Evolutionary conservation across 352 stramenopile genomes (phyloP), one percentile per base, ranked within the genome.

Genomic region (Pythium utonaiense): DNA sequence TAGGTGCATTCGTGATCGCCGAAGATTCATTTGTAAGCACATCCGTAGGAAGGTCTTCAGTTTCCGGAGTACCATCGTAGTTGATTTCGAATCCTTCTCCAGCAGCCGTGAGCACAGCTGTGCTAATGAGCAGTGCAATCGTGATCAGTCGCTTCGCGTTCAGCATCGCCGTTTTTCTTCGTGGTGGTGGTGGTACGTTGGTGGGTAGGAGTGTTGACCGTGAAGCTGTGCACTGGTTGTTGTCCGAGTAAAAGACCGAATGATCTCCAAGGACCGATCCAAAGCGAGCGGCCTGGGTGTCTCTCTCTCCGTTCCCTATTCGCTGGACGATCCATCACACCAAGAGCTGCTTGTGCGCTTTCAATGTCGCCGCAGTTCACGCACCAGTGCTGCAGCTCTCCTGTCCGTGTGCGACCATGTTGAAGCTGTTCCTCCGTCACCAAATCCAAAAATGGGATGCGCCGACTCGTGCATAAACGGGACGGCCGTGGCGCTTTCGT

Each of bases 211-310:
- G 45, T 22, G 45, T 54, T 19, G 34, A 53, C 38, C 38, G 38
- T 45, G 38, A 45, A n/a, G 38, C 38, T 45, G 38, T 45, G 38
- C 38, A 45, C 38, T 45, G 38, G 38, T 45, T 53, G 58, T 55
- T 54, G 63, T 64, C 52, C n/a, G 41, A 55, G 62, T 27, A 69
- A 69, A 69, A 69, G 62, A 56, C 41, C 21, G 62, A 69, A 60
- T 69, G 62, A 42, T 33, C 5, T 22, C 40, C 22, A 19, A 10
- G 19, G 9, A 2, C 19, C 51, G 17, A 56, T 31, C 50, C 7
- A 16, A 14, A 10, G 42, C 10, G 8, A 3, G 21, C 41, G 9
- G 17, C 21, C 41, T n/a, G n/a, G n/a, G n/a, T n/a, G 30, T 27
- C 41, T 19, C 22, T 21, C 41, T 49, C 41, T 25, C 41, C 41